phyloP scores from a whole-genome alignment of 2,329 filamentous ascomycete genomes.

The Sarocladium kiliense region DNA sequence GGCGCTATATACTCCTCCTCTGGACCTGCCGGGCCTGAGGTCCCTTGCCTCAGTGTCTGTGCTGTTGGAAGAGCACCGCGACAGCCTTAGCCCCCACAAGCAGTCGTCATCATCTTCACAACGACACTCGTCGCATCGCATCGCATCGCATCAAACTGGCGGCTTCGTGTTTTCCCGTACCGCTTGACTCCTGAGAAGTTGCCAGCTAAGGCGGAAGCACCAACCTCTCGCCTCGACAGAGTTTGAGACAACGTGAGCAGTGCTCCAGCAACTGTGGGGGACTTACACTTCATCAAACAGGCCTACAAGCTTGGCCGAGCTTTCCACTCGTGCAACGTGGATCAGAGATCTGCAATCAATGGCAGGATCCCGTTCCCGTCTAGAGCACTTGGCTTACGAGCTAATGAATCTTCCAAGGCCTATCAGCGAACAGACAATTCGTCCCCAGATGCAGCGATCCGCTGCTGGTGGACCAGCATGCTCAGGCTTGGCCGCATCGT shows the following conservation, averaged over 20 bases:
- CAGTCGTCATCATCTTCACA: no score
- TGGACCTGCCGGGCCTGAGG: no score
- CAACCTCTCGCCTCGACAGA: background rate
- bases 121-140: background rate
- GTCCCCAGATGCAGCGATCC: background rate
- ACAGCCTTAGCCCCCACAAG: no score
- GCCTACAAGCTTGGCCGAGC: background rate
- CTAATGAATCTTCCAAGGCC: background rate
- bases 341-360: background rate
- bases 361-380: background rate
- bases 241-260: constrained; percentile 1
- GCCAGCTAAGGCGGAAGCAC: background rate
- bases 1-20: no score
- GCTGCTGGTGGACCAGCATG: background rate
- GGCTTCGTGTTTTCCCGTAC: no score
- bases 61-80: no score
- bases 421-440: background rate
- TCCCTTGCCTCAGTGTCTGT: no score
- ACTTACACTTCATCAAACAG: background rate
- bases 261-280: background rate
- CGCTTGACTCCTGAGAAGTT: background rate
- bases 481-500: background rate
- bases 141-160: background rate
- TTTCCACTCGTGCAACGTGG: background rate
- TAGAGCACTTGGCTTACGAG: background rate